Evolutionary conservation across 768 basidiomycete species (phyloP).

Genomic region (Phanerochaete sordida): DNA sequence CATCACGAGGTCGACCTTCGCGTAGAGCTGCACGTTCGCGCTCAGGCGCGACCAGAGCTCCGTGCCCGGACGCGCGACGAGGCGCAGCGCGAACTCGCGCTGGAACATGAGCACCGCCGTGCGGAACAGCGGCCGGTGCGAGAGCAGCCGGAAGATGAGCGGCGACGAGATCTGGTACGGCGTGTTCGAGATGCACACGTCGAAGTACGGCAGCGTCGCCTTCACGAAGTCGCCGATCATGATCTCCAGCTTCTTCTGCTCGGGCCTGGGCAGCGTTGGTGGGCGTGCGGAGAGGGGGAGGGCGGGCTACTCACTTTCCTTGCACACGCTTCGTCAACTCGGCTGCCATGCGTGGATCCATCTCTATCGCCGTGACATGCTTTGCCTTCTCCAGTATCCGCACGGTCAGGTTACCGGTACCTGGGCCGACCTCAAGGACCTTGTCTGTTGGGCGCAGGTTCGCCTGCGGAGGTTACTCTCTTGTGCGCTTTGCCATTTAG

Average conservation of each 20-base stretch:
- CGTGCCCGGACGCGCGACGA: constrained; percentile 82
- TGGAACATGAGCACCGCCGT: constrained; percentile 99
- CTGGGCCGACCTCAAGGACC: constrained; percentile 96
- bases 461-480: constrained; percentile 48
- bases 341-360: constrained; percentile 99
- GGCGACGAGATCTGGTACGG: constrained; percentile 99
- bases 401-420: constrained; percentile 95
- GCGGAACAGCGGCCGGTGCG: constrained; percentile 91
- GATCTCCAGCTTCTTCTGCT: constrained; percentile 92
- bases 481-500: not conserved
- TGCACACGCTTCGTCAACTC: constrained; percentile 96
- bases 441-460: constrained; percentile 92
- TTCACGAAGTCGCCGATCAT: constrained; percentile 98
- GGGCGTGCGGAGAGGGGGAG: not conserved
- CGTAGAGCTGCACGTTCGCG: constrained; percentile 96
- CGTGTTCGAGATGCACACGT: constrained; percentile 98
- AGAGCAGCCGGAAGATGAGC: constrained; percentile 93
- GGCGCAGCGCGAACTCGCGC: constrained; percentile 92
- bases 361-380: constrained; percentile 91
- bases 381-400: constrained; percentile 92
- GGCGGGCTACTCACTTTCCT: constrained; percentile 75
- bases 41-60: constrained; percentile 90
- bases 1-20: constrained; percentile 95
- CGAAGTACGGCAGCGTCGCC: constrained; percentile 96
- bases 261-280: constrained; percentile 55